phyloP scores from a whole-genome alignment of 768 basidiomycete genomes.

The Tulasnella sp. region DNA sequence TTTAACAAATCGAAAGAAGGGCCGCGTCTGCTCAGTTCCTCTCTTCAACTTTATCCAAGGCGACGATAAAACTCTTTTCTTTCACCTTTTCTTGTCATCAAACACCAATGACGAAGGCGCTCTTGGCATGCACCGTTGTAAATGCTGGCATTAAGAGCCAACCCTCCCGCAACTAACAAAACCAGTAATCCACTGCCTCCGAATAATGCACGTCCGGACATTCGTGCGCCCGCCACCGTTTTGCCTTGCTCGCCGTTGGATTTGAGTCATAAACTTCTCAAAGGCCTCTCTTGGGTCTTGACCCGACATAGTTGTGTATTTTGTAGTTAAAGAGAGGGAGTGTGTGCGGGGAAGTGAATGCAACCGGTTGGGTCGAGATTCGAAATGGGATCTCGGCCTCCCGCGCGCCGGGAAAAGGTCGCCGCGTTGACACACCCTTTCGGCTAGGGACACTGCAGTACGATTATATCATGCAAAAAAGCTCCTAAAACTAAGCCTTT shows the following conservation, averaged over 20 bases:
- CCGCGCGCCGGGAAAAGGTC: not conserved
- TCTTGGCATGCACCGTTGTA: slow-evolving; percentile 75
- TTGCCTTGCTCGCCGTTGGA: slow-evolving; percentile 18
- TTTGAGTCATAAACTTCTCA: slow-evolving; percentile 18
- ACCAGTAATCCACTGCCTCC: slow-evolving; percentile 69
- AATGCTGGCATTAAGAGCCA: slow-evolving; percentile 77
- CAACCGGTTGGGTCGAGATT: not conserved
- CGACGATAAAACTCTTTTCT: too few species aligned
- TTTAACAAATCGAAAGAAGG: too few species aligned
- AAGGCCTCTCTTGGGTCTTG: slow-evolving; percentile 28
- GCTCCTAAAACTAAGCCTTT: not conserved
- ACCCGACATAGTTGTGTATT: not conserved
- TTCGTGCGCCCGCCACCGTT: slow-evolving; percentile 47
- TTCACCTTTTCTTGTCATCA: too few species aligned
- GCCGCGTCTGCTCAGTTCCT: too few species aligned
- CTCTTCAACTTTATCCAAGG: too few species aligned
- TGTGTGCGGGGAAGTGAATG: not conserved
- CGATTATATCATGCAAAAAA: not conserved
- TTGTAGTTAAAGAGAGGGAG: not conserved
- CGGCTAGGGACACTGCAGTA: not conserved
- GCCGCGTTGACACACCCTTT: slow-evolving; percentile 3
- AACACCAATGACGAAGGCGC: not conserved
- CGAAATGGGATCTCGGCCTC: slow-evolving; percentile 7
- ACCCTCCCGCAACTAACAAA: slow-evolving; percentile 72
- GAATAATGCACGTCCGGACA: slow-evolving; percentile 52